Evolutionary conservation across 768 basidiomycete species (phyloP).

Genomic region (Mycena kentingensis): DNA sequence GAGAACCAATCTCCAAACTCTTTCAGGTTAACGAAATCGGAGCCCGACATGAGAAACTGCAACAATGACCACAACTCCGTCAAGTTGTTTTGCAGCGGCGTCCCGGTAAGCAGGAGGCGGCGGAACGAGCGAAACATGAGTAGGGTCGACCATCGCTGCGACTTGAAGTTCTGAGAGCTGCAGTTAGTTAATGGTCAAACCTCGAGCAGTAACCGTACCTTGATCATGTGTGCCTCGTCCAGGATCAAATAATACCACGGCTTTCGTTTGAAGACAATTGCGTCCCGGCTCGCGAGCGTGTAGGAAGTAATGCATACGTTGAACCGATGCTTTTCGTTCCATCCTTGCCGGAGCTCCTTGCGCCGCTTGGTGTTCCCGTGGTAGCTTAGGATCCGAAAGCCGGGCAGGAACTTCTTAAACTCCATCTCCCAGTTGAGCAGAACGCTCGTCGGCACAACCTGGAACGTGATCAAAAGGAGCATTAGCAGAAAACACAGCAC

Average conservation of each 20-base stretch:
- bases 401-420: slow-evolving; percentile 93
- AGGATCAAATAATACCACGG: slow-evolving; percentile 96
- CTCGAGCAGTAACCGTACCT: too few species aligned
- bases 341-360: slow-evolving; percentile 86
- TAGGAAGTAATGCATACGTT: slow-evolving; percentile 96
- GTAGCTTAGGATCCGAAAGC: slow-evolving; percentile 85
- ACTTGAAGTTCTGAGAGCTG: slow-evolving; percentile 93
- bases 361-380: slow-evolving; percentile 88
- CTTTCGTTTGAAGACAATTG: slow-evolving; percentile 89
- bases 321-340: slow-evolving; percentile 87
- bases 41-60: slow-evolving; percentile 90
- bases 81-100: slow-evolving; percentile 94
- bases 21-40: slow-evolving; percentile 86
- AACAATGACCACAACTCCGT: slow-evolving; percentile 94
- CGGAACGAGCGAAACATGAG: slow-evolving; percentile 86
- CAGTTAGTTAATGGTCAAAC: too few species aligned
- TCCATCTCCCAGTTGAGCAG: slow-evolving; percentile 97
- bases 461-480: slow-evolving; percentile 23
- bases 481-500: slow-evolving; percentile 23
- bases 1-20: slow-evolving; percentile 98
- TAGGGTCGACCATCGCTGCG: slow-evolving; percentile 90
- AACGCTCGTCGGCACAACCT: slow-evolving; percentile 91
- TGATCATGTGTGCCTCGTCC: slow-evolving; percentile 97
- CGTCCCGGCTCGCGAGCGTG: slow-evolving; percentile 87
- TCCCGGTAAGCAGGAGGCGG: slow-evolving; percentile 90